Evolutionary conservation across 371 early-diverging fungal species (phyloP), one percentile per base, ranked within the genome.

Genomic region (Amoeboaphelidium occidentale): DNA sequence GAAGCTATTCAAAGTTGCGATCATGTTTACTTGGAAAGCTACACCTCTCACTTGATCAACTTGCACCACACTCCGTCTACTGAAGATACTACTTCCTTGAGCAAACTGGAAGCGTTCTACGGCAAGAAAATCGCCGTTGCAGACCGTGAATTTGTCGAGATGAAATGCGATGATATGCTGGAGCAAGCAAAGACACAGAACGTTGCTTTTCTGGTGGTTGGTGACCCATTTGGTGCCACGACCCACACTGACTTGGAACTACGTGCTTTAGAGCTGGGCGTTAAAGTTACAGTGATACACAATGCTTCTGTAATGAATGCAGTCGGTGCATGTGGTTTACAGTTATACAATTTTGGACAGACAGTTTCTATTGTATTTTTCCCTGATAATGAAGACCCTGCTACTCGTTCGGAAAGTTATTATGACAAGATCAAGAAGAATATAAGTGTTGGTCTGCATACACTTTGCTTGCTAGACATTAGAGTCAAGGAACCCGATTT

Each of bases 261-360:
- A 50, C 83, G 98, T 24, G 97, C 97, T 4, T 76, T 78, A 55
- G 88, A 97, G 57, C 68, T 76, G 44, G 59, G 62, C 25, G 84
- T 98, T 55, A 72, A 75, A 13, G 85, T 89, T 25, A 70, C 78
- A 46, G 73, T 81, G 21, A 84, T 98, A 49, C 98, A 98, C 67
- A 99, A 99, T 62, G 90, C 97, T 25, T 93, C 94, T 23, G 96
- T 99, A 60, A 85, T 96, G 83, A 97, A 93, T 63, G 97, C 96
- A 2, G 74, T 92, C 42, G 98, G 99, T 25, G 85, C 84, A 53
- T 89, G 88, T 54, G 99, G 99, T 10, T 71, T 99, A 51, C 96
- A 92, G 62, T 74, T 97, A 42, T 99, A 99, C 69, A 84, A 81
- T 64, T 97, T 92, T 73, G 99, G 99, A 23, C 85, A 85, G 63